A percentile compares a stretch with the other conserved stretches of the same genome.
phyloP scores from a whole-genome alignment of 2,329 filamentous ascomycete genomes.

The Corniculantispora saksenae region DNA sequence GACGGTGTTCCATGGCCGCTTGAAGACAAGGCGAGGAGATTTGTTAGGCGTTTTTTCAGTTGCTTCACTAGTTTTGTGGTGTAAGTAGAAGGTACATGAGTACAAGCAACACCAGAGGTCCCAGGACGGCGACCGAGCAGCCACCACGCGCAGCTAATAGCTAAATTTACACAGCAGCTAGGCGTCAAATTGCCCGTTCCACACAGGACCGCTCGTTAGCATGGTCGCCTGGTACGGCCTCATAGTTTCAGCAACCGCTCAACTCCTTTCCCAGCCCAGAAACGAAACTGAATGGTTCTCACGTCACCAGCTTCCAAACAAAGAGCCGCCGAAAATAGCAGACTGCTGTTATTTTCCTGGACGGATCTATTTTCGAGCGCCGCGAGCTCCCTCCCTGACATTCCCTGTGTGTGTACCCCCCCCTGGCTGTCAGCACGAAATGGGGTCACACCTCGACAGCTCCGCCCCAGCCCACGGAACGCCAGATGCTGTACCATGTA shows the following conservation, averaged over 20 bases:
- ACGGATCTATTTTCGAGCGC: neutral
- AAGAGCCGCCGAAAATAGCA: neutral
- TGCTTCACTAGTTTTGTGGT: neutral
- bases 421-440: neutral
- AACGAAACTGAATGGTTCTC: neutral
- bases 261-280: neutral
- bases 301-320: neutral
- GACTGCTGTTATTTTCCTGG: neutral
- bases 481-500: neutral
- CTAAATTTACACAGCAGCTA: too few relatives aligned
- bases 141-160: too few relatives aligned
- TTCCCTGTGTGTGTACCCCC: neutral
- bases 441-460: too few relatives aligned
- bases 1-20: neutral
- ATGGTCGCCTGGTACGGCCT: neutral
- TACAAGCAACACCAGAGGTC: too few relatives aligned
- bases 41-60: conserved; percentile 8
- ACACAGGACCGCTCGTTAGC: too few relatives aligned
- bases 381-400: neutral
- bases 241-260: conserved; percentile 1
- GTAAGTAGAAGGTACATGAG: too few relatives aligned
- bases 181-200: too few relatives aligned
- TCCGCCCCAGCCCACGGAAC: neutral
- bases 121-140: too few relatives aligned
- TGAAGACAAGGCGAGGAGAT: neutral